Evolutionary conservation across 306 rosid genomes (phyloP).

Genomic region (Quercus ilex): DNA sequence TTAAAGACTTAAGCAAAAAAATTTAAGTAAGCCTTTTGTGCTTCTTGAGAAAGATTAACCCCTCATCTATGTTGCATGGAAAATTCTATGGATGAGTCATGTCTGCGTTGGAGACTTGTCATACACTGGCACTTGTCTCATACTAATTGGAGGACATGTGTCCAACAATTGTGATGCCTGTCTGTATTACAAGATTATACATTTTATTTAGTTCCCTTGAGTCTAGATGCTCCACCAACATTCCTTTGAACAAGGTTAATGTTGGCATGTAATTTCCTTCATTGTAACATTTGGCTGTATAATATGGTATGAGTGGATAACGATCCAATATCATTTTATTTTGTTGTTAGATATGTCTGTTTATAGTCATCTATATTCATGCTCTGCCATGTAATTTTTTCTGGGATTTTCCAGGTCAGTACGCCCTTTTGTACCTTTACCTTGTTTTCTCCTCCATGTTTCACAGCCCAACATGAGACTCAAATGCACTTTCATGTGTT

Average conservation of each 20-base stretch:
- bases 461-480: background rate
- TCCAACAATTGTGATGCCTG: too few species aligned
- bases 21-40: background rate
- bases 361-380: too few species aligned
- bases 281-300: too few species aligned
- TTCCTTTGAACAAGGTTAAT: too few species aligned
- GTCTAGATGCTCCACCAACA: too few species aligned
- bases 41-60: background rate
- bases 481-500: background rate
- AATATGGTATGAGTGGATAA: too few species aligned
- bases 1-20: background rate
- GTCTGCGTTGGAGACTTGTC: background rate
- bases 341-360: too few species aligned
- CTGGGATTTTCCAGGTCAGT: background rate
- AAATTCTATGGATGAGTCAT: background rate
- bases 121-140: background rate
- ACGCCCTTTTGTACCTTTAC: background rate
- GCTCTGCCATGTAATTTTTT: background rate
- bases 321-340: too few species aligned
- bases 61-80: background rate
- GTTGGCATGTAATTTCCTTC: too few species aligned
- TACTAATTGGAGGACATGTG: too few species aligned
- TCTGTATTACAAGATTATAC: too few species aligned
- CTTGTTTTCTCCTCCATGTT: background rate
- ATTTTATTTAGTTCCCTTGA: too few species aligned